Evolutionary conservation across 2,329 filamentous ascomycete species (phyloP).

Genomic region (Pestalotiopsis fici): DNA sequence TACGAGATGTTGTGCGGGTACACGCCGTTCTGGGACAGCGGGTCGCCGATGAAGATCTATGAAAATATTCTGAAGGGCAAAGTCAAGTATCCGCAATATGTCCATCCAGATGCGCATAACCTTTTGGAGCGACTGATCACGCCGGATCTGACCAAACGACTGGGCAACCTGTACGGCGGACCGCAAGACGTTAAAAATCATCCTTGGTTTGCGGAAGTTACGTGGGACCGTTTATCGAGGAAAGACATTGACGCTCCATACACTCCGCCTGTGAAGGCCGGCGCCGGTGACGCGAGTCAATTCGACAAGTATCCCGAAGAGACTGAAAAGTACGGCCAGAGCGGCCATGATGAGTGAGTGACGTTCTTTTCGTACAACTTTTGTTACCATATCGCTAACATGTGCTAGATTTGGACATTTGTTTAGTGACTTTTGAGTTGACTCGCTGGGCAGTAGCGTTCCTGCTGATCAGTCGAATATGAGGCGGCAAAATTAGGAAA

Average conservation of each 20-base stretch:
- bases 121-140: conserved; percentile 92
- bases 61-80: conserved; percentile 97
- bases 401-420: conserved; percentile 67
- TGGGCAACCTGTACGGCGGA: conserved; percentile 92
- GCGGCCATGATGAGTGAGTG: conserved; percentile 83
- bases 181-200: conserved; percentile 93
- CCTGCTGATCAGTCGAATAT: not conserved
- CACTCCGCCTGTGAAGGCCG: conserved; percentile 91
- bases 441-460: not conserved
- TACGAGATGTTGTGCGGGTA: conserved; percentile 99
- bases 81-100: conserved; percentile 95
- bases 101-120: conserved; percentile 92
- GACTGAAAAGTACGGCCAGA: conserved; percentile 83
- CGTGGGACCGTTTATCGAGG: conserved; percentile 89
- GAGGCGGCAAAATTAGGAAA: not conserved
- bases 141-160: conserved; percentile 86
- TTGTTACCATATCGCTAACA: not conserved
- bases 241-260: conserved; percentile 99
- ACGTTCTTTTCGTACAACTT: not conserved
- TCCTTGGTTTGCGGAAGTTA: conserved; percentile 95
- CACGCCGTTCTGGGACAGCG: conserved; percentile 98
- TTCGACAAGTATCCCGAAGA: conserved; percentile 99
- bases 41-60: conserved; percentile 98
- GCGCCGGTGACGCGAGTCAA: conserved; percentile 91
- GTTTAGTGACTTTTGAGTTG: conserved; percentile 71